These are phyloP conservation scores for Leccinum ponderosum DNA, from an alignment of 1,284 basidiomycete species.

Conservation along the genomic window DNA sequence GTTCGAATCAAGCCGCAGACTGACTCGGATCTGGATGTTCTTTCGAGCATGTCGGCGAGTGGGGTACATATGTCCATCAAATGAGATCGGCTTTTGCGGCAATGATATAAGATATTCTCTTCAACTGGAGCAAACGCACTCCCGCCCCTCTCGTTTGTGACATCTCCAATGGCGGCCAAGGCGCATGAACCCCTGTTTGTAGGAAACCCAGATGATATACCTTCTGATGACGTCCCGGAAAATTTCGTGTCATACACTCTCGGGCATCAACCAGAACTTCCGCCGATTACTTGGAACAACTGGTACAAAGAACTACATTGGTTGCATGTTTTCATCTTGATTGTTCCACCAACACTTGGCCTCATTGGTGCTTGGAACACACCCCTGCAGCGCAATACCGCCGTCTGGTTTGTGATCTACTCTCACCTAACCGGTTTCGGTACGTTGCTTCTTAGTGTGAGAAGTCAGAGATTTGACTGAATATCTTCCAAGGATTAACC, in stretches of 20 bases:
- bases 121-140: neutral
- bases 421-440: constrained; percentile 82
- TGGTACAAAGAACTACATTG: constrained; percentile 35
- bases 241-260: constrained; percentile 65
- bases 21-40: neutral
- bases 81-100: no score
- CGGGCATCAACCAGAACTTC: constrained; percentile 48
- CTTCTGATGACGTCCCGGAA: constrained; percentile 41
- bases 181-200: constrained; percentile 1
- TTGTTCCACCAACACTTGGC: constrained; percentile 20
- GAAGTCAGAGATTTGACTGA: neutral
- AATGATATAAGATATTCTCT: neutral
- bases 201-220: constrained; percentile 14
- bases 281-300: constrained; percentile 40
- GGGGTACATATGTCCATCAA: neutral
- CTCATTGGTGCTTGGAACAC: constrained; percentile 35
- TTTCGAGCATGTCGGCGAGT: neutral
- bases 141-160: neutral
- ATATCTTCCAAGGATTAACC: constrained; percentile 44
- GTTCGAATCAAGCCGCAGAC: neutral
- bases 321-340: constrained; percentile 23
- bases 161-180: neutral
- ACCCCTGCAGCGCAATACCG: constrained; percentile 60
- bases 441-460: constrained; percentile 22
- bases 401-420: constrained; percentile 68